A percentile compares a stretch with the other conserved stretches of the same genome.
Evolutionary conservation across 495 filamentous ascomycete species (phyloP).

Genomic region (Barbatosphaeria neglecta): DNA sequence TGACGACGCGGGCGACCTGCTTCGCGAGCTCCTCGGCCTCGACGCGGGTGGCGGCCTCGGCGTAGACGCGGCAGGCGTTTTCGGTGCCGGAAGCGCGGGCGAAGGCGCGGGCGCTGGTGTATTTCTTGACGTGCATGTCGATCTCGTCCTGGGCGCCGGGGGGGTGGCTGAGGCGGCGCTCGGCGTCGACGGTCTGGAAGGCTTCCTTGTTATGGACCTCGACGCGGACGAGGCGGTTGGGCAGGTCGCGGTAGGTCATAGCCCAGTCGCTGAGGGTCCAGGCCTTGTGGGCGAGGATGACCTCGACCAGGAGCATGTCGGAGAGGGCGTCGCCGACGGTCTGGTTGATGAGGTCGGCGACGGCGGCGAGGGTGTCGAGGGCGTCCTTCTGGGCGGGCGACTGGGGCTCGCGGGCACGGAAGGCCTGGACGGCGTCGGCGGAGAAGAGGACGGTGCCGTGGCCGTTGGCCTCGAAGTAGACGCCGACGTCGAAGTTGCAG

Average conservation of each 20-base stretch:
- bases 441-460: slow-evolving; percentile 97
- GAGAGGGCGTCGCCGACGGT: slow-evolving; percentile 93
- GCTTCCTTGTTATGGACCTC: slow-evolving; percentile 77
- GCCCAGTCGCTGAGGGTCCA: slow-evolving; percentile 91
- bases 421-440: slow-evolving; percentile 59
- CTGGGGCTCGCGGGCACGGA: slow-evolving; percentile 67
- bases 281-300: slow-evolving; percentile 86
- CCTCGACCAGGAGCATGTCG: slow-evolving; percentile 91
- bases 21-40: slow-evolving; percentile 81
- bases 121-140: slow-evolving; percentile 77
- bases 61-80: slow-evolving; percentile 91
- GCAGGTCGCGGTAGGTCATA: slow-evolving; percentile 85
- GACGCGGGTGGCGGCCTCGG: slow-evolving; percentile 77
- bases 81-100: slow-evolving; percentile 90
- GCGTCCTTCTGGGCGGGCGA: slow-evolving; percentile 83
- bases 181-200: slow-evolving; percentile 84
- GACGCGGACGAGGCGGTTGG: slow-evolving; percentile 86
- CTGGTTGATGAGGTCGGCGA: slow-evolving; percentile 90
- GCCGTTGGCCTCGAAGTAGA: slow-evolving; percentile 98
- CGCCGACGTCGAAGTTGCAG: slow-evolving; percentile 79
- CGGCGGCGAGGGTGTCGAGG: slow-evolving; percentile 66
- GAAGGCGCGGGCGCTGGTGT: slow-evolving; percentile 80
- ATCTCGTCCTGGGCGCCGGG: slow-evolving; percentile 70
- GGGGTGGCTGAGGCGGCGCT: slow-evolving; percentile 74
- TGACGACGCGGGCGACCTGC: slow-evolving; percentile 65